Evolutionary conservation across 768 basidiomycete genomes (phyloP).

Genomic region (Dacryopinax primogenitus): DNA sequence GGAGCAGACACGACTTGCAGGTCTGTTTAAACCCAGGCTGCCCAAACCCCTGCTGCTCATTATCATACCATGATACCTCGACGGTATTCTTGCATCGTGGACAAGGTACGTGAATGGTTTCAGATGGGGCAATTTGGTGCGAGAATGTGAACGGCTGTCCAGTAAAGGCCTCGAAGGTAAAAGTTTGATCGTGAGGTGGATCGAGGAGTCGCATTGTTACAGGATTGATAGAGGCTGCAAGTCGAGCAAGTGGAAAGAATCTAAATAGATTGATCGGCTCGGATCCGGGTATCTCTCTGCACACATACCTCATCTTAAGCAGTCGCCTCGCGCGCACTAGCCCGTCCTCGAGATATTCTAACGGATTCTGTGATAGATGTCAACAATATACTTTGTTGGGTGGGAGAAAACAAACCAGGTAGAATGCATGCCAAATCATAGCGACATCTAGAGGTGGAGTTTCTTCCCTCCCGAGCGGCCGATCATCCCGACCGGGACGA

Average conservation of each 20-base stretch:
- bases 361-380: slow-evolving; percentile 16
- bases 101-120: background rate
- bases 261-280: background rate
- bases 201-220: slow-evolving; percentile 10
- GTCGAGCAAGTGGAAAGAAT: slow-evolving; percentile 14
- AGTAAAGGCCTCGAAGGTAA: slow-evolving; percentile 8
- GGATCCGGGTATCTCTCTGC: background rate
- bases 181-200: background rate
- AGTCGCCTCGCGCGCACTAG: background rate
- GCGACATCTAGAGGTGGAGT: slow-evolving; percentile 19
- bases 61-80: slow-evolving; percentile 15
- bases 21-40: slow-evolving; percentile 15
- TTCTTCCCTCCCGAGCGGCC: background rate
- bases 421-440: slow-evolving; percentile 17
- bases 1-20: background rate
- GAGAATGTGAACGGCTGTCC: slow-evolving; percentile 13
- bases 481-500: background rate
- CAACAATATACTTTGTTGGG: background rate
- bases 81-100: background rate
- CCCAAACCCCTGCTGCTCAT: slow-evolving; percentile 15
- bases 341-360: slow-evolving; percentile 16
- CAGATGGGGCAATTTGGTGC: background rate
- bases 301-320: background rate
- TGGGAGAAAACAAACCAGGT: slow-evolving; percentile 11
- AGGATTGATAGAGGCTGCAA: slow-evolving; percentile 12